Conservation (phyloP, 2,329 filamentous ascomycete genomes). For the Fusarium sp. region DNA sequence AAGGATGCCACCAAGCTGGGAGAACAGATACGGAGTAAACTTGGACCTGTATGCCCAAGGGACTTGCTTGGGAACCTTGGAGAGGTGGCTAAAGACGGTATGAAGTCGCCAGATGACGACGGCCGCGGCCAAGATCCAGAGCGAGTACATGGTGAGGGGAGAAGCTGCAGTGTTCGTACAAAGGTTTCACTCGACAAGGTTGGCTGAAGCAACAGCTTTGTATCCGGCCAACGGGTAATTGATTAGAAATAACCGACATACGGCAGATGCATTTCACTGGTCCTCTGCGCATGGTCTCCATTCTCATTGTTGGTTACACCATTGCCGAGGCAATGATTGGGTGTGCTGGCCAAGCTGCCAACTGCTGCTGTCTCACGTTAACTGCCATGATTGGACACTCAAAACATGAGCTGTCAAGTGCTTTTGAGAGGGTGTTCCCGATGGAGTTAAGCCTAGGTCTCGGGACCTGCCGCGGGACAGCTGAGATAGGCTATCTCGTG, state of each 20-base stretch:
- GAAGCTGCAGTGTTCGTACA: not conserved
- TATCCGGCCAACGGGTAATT: not conserved
- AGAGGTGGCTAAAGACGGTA: not conserved
- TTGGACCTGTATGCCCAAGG: not conserved
- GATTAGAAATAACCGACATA: not conserved
- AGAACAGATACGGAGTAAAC: not conserved
- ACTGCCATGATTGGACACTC: not conserved
- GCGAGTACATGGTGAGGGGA: not conserved
- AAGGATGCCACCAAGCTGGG: not conserved
- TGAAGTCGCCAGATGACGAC: not conserved
- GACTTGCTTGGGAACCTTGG: slow-evolving; percentile 1
- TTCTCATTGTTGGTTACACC: not conserved
- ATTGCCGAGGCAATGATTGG: not conserved
- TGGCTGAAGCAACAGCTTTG: not conserved
- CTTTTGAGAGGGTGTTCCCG: not conserved
- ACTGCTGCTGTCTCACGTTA: not conserved
- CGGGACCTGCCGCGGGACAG: not conserved
- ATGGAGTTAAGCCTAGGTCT: not conserved
- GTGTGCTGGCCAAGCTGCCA: not conserved
- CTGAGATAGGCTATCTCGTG: not conserved
- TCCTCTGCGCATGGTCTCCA: not conserved
- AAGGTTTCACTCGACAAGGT: not conserved
- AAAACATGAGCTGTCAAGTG: not conserved
- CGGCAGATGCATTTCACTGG: slow-evolving; percentile 44
- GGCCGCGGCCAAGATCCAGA: not conserved